A percentile compares a stretch with the other conserved stretches of the same genome.
Evolutionary conservation across 2,329 filamentous ascomycete genomes (phyloP).

Genomic region (Podosphaera fusca): DNA sequence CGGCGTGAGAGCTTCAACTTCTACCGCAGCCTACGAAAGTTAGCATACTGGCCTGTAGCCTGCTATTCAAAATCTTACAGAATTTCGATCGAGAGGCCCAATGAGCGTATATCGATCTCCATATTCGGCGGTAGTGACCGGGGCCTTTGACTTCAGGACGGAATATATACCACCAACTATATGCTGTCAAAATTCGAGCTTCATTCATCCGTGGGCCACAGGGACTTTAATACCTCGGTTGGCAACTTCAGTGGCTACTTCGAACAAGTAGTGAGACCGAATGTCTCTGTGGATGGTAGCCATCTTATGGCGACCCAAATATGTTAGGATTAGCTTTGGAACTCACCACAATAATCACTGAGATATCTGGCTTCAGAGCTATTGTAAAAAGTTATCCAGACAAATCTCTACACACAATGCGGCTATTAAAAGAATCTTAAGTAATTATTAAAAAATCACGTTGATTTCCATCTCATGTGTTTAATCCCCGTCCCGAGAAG

Average conservation of each 20-base stretch:
- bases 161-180: conserved; percentile 95
- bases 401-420: background rate
- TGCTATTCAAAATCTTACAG: conserved; percentile 32
- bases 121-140: conserved; percentile 95
- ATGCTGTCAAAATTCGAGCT: background rate
- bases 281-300: conserved; percentile 33
- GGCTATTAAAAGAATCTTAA: background rate
- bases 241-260: conserved; percentile 89
- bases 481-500: background rate
- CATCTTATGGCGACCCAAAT: conserved; percentile 4
- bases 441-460: background rate
- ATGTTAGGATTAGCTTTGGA: background rate
- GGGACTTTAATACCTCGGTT: conserved; percentile 50
- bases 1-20: conserved; percentile 83
- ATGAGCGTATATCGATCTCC: conserved; percentile 90
- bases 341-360: background rate
- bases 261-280: conserved; percentile 88
- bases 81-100: conserved; percentile 76
- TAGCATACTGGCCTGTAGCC: conserved; percentile 6
- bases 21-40: conserved; percentile 56
- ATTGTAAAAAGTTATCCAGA: background rate
- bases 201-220: conserved; percentile 4
- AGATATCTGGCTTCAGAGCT: background rate
- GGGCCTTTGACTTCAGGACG: conserved; percentile 95
- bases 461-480: background rate